Conservation (phyloP, 176 grass and related monocot genomes). For the Melocanna baccifera region DNA sequence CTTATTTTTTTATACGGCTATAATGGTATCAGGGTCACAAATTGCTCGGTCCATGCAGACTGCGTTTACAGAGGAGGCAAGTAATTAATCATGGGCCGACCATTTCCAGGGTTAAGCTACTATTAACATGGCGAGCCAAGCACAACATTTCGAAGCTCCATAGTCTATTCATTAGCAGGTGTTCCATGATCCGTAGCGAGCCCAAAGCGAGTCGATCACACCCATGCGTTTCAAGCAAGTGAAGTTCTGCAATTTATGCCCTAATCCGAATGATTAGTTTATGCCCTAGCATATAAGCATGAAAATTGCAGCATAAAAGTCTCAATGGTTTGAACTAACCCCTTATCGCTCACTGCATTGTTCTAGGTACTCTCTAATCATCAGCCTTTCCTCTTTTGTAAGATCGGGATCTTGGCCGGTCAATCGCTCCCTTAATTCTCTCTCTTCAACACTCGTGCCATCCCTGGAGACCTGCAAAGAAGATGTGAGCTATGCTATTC, state of each 20-base stretch:
- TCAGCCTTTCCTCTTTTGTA: slow-evolving; percentile 60
- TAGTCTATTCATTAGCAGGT: neutral
- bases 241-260: slow-evolving; percentile 9
- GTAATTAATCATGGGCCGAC: neutral
- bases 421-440: slow-evolving; percentile 54
- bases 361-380: slow-evolving; percentile 76
- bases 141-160: neutral
- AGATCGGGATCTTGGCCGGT: slow-evolving; percentile 51
- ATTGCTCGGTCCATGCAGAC: neutral
- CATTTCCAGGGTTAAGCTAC: slow-evolving; percentile 16
- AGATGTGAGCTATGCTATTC: neutral
- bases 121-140: neutral
- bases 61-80: neutral
- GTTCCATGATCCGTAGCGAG: neutral
- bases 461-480: slow-evolving; percentile 51
- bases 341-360: slow-evolving; percentile 28
- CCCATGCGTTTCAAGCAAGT: neutral
- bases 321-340: slow-evolving; percentile 9
- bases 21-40: neutral
- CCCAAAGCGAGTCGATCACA: neutral
- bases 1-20: slow-evolving; percentile 6
- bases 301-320: neutral
- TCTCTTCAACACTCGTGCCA: slow-evolving; percentile 44
- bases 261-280: neutral
- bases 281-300: neutral